Conservation (phyloP, 129 eudicot species). For the Flaveria trinervia region DNA sequence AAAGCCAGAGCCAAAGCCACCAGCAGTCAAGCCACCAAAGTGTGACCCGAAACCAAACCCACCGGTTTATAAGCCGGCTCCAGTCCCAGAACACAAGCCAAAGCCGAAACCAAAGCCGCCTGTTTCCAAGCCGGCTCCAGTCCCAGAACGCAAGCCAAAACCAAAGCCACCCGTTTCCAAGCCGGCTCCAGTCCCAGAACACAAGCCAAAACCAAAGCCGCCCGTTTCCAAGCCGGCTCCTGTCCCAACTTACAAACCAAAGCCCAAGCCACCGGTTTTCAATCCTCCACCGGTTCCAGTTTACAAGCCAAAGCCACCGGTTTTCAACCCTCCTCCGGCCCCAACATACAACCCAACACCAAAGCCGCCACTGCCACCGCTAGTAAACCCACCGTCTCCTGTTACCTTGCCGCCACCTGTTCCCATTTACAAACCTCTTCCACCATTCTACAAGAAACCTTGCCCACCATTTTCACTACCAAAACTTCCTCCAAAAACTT, state of each 20-base stretch:
- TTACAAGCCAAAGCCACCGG: constrained; percentile 34
- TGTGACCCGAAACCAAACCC: constrained; percentile 41
- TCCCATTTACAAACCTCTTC: constrained; percentile 30
- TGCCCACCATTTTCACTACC: constrained; percentile 44
- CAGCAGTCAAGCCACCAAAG: constrained; percentile 29
- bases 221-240: constrained; percentile 19
- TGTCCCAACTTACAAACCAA: constrained; percentile 17
- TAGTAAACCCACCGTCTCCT: constrained; percentile 22
- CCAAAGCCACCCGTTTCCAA: constrained; percentile 12
- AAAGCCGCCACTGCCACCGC: constrained; percentile 21
- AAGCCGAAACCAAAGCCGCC: constrained; percentile 20
- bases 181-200: constrained; percentile 11
- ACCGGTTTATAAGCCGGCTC: constrained; percentile 7
- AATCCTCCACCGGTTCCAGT: constrained; percentile 22
- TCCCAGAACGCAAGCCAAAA: neutral
- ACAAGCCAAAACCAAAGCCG: constrained; percentile 7
- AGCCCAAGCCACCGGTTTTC: constrained; percentile 15
- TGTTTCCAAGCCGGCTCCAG: neutral
- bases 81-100: constrained; percentile 22
- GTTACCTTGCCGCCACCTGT: constrained; percentile 19
- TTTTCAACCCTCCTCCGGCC: constrained; percentile 12
- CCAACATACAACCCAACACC: constrained; percentile 40
- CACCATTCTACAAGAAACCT: constrained; percentile 46
- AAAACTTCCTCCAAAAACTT: constrained; percentile 32
- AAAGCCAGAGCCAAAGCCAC: constrained; percentile 32